Conservation (phyloP, 768 basidiomycete genomes). For the Tulasnella sp. region DNA sequence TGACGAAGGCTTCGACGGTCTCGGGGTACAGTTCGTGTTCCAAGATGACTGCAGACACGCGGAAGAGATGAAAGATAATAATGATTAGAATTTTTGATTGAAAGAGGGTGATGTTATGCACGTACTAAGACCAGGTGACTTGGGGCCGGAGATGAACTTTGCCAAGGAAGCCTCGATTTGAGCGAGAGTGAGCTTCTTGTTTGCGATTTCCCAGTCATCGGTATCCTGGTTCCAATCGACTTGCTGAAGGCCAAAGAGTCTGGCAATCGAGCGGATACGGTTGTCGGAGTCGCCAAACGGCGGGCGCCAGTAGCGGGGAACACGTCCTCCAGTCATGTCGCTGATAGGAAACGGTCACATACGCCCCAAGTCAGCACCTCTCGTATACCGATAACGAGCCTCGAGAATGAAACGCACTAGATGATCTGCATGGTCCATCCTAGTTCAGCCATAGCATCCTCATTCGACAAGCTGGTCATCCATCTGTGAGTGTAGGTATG, state of each 20-base stretch:
- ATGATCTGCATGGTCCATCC: slow-evolving; percentile 78
- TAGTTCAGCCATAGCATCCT: slow-evolving; percentile 59
- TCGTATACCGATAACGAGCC: not conserved
- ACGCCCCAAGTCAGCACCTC: not conserved
- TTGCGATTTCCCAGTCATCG: slow-evolving; percentile 23
- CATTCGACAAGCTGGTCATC: slow-evolving; percentile 53
- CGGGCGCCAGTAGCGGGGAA: slow-evolving; percentile 79
- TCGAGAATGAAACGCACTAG: not conserved
- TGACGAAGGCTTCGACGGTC: slow-evolving; percentile 59
- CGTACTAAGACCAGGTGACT: slow-evolving; percentile 57
- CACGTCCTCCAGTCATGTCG: slow-evolving; percentile 67
- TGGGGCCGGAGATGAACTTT: slow-evolving; percentile 48
- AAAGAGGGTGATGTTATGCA: not conserved
- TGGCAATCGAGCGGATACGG: slow-evolving; percentile 77
- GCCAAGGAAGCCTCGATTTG: slow-evolving; percentile 45
- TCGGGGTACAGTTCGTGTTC: slow-evolving; percentile 70
- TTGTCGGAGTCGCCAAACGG: slow-evolving; percentile 69
- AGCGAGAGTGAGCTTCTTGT: slow-evolving; percentile 39
- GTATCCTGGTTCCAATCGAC: slow-evolving; percentile 82
- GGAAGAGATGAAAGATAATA: not conserved
- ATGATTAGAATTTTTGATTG: not conserved
- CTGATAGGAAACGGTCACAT: not conserved
- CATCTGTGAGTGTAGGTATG: slow-evolving; percentile 55
- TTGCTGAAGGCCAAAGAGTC: slow-evolving; percentile 76
- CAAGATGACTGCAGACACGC: slow-evolving; percentile 43